A percentile compares a stretch with the other conserved stretches of the same genome.
These are phyloP conservation scores for Neofusicoccum sp. DNA, from an alignment of 2,329 filamentous ascomycete species.

Conservation along the genomic window DNA sequence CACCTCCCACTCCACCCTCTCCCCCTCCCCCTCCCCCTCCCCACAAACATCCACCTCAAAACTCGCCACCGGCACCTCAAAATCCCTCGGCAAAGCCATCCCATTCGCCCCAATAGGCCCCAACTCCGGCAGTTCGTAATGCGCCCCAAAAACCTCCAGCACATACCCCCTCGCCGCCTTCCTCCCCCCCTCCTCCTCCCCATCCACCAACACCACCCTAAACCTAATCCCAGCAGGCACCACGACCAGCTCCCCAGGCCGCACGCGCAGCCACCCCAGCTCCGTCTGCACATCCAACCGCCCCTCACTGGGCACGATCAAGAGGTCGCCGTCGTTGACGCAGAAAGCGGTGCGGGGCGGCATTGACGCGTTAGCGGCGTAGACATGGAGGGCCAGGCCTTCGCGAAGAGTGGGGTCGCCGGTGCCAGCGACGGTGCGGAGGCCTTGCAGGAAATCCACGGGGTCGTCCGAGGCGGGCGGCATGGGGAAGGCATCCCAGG, in stretches of 20 bases:
- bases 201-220: too few species aligned
- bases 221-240: slow-evolving; percentile 17
- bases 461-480: slow-evolving; percentile 13
- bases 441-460: slow-evolving; percentile 23
- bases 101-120: too few species aligned
- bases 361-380: slow-evolving; percentile 24
- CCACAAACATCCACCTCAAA: too few species aligned
- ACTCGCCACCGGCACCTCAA: too few species aligned
- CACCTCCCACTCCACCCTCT: too few species aligned
- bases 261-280: slow-evolving; percentile 20
- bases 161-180: too few species aligned
- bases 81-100: too few species aligned
- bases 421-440: slow-evolving; percentile 25
- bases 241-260: slow-evolving; percentile 21
- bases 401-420: slow-evolving; percentile 23
- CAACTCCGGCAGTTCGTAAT: too few species aligned
- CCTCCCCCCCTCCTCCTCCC: too few species aligned
- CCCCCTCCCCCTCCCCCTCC: too few species aligned
- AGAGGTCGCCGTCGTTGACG: slow-evolving; percentile 21
- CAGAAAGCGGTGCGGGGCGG: slow-evolving; percentile 18
- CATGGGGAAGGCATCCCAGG: slow-evolving; percentile 21
- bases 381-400: slow-evolving; percentile 25
- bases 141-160: too few species aligned
- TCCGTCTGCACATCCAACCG: slow-evolving; percentile 23
- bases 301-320: slow-evolving; percentile 20